Evolutionary conservation across 371 early-diverging fungal genomes (phyloP).

Genomic region (Haplosporangium sp.): DNA sequence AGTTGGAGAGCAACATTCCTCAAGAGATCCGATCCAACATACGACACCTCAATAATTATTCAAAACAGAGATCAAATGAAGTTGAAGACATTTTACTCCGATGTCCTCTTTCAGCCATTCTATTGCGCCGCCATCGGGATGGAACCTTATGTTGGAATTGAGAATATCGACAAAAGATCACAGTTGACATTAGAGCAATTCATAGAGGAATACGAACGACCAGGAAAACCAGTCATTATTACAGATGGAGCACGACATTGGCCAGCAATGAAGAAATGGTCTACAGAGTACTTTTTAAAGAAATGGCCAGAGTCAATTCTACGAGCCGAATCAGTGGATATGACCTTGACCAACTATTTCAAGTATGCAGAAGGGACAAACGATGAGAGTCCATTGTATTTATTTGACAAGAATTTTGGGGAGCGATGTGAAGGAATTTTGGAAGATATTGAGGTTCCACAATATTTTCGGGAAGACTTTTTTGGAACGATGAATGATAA

Average conservation of each 20-base stretch:
- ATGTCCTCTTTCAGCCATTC: slow-evolving; percentile 68
- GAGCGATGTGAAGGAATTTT: slow-evolving; percentile 58
- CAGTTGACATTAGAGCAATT: slow-evolving; percentile 59
- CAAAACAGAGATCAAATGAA: slow-evolving; percentile 39
- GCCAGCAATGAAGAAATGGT: slow-evolving; percentile 68
- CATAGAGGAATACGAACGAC: slow-evolving; percentile 61
- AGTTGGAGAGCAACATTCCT: slow-evolving; percentile 66
- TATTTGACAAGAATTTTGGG: slow-evolving; percentile 76
- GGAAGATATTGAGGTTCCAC: slow-evolving; percentile 68
- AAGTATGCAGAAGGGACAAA: slow-evolving; percentile 57
- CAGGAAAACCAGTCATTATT: slow-evolving; percentile 71
- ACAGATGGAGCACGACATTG: slow-evolving; percentile 68
- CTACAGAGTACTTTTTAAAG: slow-evolving; percentile 57
- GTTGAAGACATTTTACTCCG: slow-evolving; percentile 64
- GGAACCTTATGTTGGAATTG: slow-evolving; percentile 59
- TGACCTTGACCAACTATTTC: slow-evolving; percentile 64
- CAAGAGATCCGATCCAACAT: slow-evolving; percentile 32
- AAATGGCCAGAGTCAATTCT: slow-evolving; percentile 59
- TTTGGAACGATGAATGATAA: slow-evolving; percentile 63
- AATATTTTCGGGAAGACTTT: slow-evolving; percentile 71
- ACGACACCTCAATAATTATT: slow-evolving; percentile 27
- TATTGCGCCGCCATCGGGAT: slow-evolving; percentile 63
- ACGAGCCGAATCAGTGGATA: slow-evolving; percentile 73
- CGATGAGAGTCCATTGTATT: slow-evolving; percentile 73
- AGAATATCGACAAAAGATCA: slow-evolving; percentile 64